Evolutionary conservation across 306 rosid species (phyloP), one percentile per base, ranked within the genome.

Genomic region (Hippophae gyantsensis): DNA sequence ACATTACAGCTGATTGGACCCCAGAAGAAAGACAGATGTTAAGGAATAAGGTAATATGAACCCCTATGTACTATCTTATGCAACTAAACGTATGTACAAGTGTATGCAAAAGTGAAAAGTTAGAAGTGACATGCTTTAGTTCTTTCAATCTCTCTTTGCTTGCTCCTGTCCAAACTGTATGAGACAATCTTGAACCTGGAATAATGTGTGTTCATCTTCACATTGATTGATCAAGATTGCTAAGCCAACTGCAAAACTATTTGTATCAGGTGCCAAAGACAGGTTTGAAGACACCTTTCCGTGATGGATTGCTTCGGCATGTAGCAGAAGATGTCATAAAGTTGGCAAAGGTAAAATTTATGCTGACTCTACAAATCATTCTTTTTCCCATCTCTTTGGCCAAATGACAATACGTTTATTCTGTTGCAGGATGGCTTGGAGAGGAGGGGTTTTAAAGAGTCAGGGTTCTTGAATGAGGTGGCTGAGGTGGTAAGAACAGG

Each of bases 1-100:
- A 93, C 76, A 65, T 93, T 74, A 86, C 86, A 47, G 90, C 94
- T 58, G 97, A 93, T 70, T 93, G 99, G 97, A 88, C 94, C 49
- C 53, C 71, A 3, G 90, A 82, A 74, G 97, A 93, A 81, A 86
- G 99, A 53, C 80, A 79, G 73, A 88, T 86, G 94, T 70, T 93
- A 61, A 80, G 99, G 81, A 81, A 84, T 77, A 82, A 88, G 99
- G 99, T 93, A 79, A 74, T 12, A 8, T 49, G 7, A 49, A 49
- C 12, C 3, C 7, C 18, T 18, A 18, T 18, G 18, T 3, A 27
- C 38, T 27, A 27, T 27, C 38, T 27, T 3, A 27, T 27, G 38
- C 38, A 27, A 27, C 38, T 27, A 27, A 27, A 27, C 38, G 4
- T 27, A 3, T 27, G 4, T 27, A 27, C 38, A 27, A 27, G 38